A percentile compares a stretch with the other conserved stretches of the same genome.
These are phyloP conservation scores for Salvia rosmarinus DNA, from an alignment of 257 asterid genomes.

Conservation along the genomic window DNA sequence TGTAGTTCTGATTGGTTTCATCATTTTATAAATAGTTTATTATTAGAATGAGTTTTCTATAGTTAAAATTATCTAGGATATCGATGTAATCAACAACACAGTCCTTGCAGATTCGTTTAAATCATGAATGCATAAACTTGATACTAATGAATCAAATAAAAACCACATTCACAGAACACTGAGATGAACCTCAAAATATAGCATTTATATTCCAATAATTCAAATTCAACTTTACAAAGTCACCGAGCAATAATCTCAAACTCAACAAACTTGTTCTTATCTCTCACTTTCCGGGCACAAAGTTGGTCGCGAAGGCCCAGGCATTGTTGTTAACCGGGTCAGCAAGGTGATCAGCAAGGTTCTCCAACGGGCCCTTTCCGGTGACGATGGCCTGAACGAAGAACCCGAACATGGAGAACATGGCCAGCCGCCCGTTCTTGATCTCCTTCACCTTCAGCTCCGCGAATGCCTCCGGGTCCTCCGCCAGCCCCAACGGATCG, in stretches of 20 bases:
- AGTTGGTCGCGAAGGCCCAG: slow-evolving; percentile 63
- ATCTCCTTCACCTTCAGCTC: slow-evolving; percentile 67
- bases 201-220: slow-evolving; percentile 27
- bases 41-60: too few species aligned
- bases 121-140: too few species aligned
- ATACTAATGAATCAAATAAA: background rate
- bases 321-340: slow-evolving; percentile 72
- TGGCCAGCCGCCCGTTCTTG: slow-evolving; percentile 61
- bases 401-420: slow-evolving; percentile 76
- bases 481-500: slow-evolving; percentile 63
- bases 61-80: too few species aligned
- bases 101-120: too few species aligned
- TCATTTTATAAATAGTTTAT: too few species aligned
- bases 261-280: background rate
- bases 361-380: slow-evolving; percentile 68
- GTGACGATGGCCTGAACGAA: slow-evolving; percentile 68
- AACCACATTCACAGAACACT: background rate
- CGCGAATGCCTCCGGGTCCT: slow-evolving; percentile 64
- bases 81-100: too few species aligned
- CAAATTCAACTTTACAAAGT: slow-evolving; percentile 19
- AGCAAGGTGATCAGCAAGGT: slow-evolving; percentile 65
- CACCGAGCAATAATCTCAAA: background rate
- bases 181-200: slow-evolving; percentile 14
- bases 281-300: slow-evolving; percentile 54
- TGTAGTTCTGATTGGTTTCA: too few species aligned